These are phyloP conservation scores for Laetiporus sulphureus DNA, from an alignment of 1,284 basidiomycete species.

Conservation along the genomic window DNA sequence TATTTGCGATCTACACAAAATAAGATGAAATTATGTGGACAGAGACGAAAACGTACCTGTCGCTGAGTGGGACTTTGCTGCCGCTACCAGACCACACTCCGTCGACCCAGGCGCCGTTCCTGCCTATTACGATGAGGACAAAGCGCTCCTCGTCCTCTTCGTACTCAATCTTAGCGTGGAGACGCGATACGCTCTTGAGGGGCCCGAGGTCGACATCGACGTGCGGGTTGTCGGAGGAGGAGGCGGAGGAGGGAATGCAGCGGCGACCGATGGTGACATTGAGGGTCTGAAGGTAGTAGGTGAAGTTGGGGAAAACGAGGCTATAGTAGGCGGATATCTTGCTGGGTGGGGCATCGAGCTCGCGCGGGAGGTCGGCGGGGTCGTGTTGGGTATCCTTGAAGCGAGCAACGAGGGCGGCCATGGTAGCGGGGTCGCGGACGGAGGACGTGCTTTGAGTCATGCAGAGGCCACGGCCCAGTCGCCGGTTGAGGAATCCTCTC, in stretches of 20 bases:
- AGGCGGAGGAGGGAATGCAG: slow-evolving; percentile 30
- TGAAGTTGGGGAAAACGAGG: slow-evolving; percentile 87
- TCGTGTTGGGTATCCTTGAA: slow-evolving; percentile 27
- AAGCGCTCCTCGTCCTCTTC: slow-evolving; percentile 85
- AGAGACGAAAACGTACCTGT: slow-evolving; percentile 51
- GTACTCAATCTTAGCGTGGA: slow-evolving; percentile 94
- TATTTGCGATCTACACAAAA: slow-evolving; percentile 77
- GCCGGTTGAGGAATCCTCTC: neutral
- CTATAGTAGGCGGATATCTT: slow-evolving; percentile 92
- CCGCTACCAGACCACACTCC: slow-evolving; percentile 91
- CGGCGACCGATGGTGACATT: slow-evolving; percentile 53
- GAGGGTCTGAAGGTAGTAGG: slow-evolving; percentile 58
- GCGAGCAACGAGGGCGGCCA: slow-evolving; percentile 28
- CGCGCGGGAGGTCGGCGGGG: slow-evolving; percentile 28
- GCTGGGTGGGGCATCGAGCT: slow-evolving; percentile 36
- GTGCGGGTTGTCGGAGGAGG: slow-evolving; percentile 37
- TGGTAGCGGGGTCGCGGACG: slow-evolving; percentile 16
- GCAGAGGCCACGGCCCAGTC: neutral
- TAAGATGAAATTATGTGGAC: slow-evolving; percentile 1
- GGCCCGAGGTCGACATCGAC: slow-evolving; percentile 97
- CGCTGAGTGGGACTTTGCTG: slow-evolving; percentile 73
- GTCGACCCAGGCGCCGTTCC: slow-evolving; percentile 98
- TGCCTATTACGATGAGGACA: slow-evolving; percentile 85
- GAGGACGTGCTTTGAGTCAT: slow-evolving; percentile 10
- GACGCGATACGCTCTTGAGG: slow-evolving; percentile 92